These are phyloP conservation scores for Magnaporthiopsis rhizophila DNA, from an alignment of 2,329 filamentous ascomycete genomes.

Conservation along the genomic window DNA sequence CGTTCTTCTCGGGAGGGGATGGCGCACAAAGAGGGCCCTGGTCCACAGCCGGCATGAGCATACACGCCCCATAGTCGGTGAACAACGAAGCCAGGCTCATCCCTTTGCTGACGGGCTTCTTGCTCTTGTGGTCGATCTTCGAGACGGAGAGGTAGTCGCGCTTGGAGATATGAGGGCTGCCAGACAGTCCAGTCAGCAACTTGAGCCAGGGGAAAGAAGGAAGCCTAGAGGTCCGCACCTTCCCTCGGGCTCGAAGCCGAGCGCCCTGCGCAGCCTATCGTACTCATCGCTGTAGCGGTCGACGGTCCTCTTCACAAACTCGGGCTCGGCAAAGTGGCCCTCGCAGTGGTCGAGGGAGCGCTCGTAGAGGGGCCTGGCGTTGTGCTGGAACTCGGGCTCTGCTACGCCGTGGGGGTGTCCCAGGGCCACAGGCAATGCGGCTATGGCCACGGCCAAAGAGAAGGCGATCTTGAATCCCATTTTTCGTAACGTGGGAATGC, in stretches of 20 bases:
- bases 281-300: constrained; percentile 21
- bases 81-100: constrained; percentile 27
- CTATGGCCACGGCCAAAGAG: constrained; percentile 13
- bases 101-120: constrained; percentile 19
- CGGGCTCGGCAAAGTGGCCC: constrained; percentile 16
- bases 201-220: not conserved
- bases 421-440: constrained; percentile 13
- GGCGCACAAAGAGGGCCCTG: constrained; percentile 38
- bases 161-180: constrained; percentile 15
- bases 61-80: constrained; percentile 31
- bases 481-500: not conserved
- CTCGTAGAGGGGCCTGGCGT: constrained; percentile 17
- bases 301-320: constrained; percentile 20
- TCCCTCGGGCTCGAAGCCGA: constrained; percentile 16
- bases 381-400: constrained; percentile 15
- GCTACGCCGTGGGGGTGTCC: constrained; percentile 21
- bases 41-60: constrained; percentile 37
- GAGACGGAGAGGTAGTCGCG: constrained; percentile 23
- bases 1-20: not conserved
- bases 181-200: not conserved
- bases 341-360: constrained; percentile 22
- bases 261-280: constrained; percentile 16
- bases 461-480: constrained; percentile 19
- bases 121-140: constrained; percentile 23
- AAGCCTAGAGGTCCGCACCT: not conserved